Evolutionary conservation across 2,329 filamentous ascomycete species (phyloP), one percentile per base, ranked within the genome.

Genomic region (Colletotrichum chrysophilum): DNA sequence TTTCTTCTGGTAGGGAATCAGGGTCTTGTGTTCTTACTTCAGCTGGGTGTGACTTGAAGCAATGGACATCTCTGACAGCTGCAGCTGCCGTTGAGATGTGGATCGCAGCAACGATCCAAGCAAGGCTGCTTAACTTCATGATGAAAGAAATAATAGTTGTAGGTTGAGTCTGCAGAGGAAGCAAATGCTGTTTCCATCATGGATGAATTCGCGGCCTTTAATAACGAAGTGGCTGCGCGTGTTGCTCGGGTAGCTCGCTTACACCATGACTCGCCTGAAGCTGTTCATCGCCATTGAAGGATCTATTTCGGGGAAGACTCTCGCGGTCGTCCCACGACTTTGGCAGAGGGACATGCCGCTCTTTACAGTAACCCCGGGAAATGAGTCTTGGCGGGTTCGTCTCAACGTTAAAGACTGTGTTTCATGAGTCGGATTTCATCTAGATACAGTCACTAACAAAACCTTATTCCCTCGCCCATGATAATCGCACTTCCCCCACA

Each of bases 181-280:
- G 1, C 1, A 48, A n/a, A 48, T 2, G 5, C 1, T 3, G 4
- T n/a, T 10, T n/a, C n/a, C n/a, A 13, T 21, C 10, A 21, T 1
- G n/a, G 0, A 48, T 21, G 43, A 13, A 0, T 21, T 48, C 5
- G 5, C 43, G 0, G n/a, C 43, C 43, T 21, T 48, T 12, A n/a
- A 48, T 3, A 21, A 48, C 1, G 38, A 48, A 4, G 0, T 48
- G 0, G 43, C 3, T 21, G 10, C 43, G n/a, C 43, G 43, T 12
- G 7, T 21, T 48, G 5, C n/a, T 48, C 43, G 43, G n/a, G 1
- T 21, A 48, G n/a, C 2, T 48, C n/a, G 43, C 43, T 48, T 21
- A 21, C 43, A 48, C 4, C 43, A 48, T 48, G 43, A 48, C n/a
- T 48, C n/a, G 43, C 43, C 10, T 48, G 43, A 7, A 21, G n/a